Evolutionary conservation across 139 green algal genomes (phyloP).

Genomic region (Chlorella sp.): DNA sequence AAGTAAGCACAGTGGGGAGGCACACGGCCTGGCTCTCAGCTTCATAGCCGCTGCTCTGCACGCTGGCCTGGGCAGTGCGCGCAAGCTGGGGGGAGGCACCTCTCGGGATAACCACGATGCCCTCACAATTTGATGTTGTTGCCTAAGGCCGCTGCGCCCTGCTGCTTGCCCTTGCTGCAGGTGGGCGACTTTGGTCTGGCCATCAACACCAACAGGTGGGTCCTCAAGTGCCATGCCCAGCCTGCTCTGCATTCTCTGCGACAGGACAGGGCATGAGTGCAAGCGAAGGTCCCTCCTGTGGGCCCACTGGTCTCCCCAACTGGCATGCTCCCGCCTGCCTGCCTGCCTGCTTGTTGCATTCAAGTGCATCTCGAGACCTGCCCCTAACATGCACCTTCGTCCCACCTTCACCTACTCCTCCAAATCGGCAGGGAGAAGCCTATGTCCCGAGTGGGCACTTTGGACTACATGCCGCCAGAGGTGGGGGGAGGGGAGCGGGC

Average conservation of each 20-base stretch:
- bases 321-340: background rate
- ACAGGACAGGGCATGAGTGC: background rate
- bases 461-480: slow-evolving; percentile 58
- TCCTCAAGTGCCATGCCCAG: background rate
- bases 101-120: too few relatives aligned
- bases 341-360: too few relatives aligned
- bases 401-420: background rate
- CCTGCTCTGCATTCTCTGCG: background rate
- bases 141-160: too few relatives aligned
- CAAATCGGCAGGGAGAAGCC: slow-evolving; percentile 52
- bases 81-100: too few relatives aligned
- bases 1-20: background rate
- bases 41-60: background rate
- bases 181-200: slow-evolving; percentile 75
- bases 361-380: background rate
- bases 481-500: background rate
- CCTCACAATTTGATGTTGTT: background rate
- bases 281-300: background rate
- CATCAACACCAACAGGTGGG: slow-evolving; percentile 52
- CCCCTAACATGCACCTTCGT: background rate
- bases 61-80: too few relatives aligned
- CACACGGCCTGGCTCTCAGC: background rate
- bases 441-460: slow-evolving; percentile 64
- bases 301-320: background rate
- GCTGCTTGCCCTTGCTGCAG: background rate